phyloP scores from a whole-genome alignment of 2,329 filamentous ascomycete genomes.

The Dothiorella sarmentorum region DNA sequence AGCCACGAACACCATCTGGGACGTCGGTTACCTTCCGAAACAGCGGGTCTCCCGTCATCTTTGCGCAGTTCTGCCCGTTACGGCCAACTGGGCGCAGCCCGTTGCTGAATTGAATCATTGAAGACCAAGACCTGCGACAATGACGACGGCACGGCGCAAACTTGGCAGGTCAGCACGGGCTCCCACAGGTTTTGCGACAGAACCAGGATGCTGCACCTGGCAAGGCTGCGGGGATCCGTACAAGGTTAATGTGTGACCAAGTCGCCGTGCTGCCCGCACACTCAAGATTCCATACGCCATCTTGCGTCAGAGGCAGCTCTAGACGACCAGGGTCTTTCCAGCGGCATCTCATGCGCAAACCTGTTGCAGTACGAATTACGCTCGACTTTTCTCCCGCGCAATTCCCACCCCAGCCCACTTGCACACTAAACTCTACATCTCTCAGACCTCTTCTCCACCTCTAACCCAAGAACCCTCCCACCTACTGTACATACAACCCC shows the following conservation, averaged over 20 bases:
- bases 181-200: constrained; percentile 13
- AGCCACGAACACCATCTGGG: background rate
- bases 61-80: background rate
- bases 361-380: constrained; percentile 8
- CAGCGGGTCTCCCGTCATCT: background rate
- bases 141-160: constrained; percentile 12
- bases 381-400: constrained; percentile 14
- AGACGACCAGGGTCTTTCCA: constrained; percentile 10
- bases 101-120: constrained; percentile 12
- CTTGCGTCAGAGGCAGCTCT: constrained; percentile 17
- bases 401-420: background rate
- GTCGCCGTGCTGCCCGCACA: constrained; percentile 1
- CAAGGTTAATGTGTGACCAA: background rate
- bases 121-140: background rate
- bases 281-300: background rate
- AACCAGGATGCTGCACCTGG: background rate
- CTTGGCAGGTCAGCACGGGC: constrained; percentile 16
- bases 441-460: background rate
- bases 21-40: background rate
- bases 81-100: constrained; percentile 4
- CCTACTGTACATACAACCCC: constrained; percentile 4
- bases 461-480: background rate
- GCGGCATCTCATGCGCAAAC: constrained; percentile 10
- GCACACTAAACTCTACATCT: background rate
- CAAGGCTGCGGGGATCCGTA: background rate